Evolutionary conservation across 441 rosid genomes (phyloP).

Genomic region (Eutrema salsugineum): DNA sequence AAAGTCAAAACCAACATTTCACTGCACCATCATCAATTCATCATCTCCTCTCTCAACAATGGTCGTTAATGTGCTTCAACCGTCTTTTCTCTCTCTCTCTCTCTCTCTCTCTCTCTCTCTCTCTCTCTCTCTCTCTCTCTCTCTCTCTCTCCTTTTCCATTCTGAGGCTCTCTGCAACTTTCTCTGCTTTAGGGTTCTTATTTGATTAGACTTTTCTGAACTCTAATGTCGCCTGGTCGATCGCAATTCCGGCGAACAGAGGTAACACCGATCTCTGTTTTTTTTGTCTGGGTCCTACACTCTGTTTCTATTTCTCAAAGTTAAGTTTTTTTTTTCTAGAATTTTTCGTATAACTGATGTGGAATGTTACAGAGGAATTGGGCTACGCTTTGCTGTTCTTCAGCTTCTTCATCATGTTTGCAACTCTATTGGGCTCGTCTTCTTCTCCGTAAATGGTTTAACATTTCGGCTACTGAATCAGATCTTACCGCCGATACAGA

Average conservation of each 20-base stretch:
- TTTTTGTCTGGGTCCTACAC: not conserved
- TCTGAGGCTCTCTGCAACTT: not conserved
- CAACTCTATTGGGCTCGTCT: slow-evolving; percentile 13
- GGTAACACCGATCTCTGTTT: slow-evolving; percentile 8
- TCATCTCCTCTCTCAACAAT: not conserved
- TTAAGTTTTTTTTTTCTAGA: no score
- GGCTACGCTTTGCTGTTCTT: slow-evolving; percentile 13
- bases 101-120: no score
- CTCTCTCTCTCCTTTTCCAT: not conserved
- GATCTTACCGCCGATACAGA: not conserved
- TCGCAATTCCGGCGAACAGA: slow-evolving; percentile 2
- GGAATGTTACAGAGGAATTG: not conserved
- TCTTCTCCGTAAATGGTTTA: slow-evolving; percentile 25
- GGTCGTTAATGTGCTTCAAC: slow-evolving; percentile 19
- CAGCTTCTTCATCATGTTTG: slow-evolving; percentile 14
- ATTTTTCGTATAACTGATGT: not conserved
- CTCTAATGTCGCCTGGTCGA: slow-evolving; percentile 1
- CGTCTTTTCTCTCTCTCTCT: not conserved
- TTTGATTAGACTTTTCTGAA: not conserved
- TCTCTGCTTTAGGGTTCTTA: not conserved
- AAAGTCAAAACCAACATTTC: not conserved
- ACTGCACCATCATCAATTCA: not conserved
- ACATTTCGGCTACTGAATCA: slow-evolving; percentile 9
- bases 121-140: no score
- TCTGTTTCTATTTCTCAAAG: not conserved